Conservation (phyloP, 306 rosid genomes). For the Castanopsis chinensis region DNA sequence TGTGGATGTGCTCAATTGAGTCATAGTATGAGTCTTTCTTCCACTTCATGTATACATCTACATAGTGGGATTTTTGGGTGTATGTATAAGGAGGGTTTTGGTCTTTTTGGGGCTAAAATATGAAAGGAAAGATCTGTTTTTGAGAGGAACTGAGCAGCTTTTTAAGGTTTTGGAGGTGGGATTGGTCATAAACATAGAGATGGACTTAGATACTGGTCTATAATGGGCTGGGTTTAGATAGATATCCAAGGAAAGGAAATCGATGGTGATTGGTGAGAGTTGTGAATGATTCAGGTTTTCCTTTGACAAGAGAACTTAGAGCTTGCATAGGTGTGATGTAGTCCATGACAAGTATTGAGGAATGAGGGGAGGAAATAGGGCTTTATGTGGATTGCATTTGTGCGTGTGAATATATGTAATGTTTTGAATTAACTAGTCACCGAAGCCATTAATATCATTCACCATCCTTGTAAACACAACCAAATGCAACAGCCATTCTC, state of each 20-base stretch:
- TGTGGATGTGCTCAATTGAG: constrained; percentile 64
- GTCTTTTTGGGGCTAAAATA: background rate
- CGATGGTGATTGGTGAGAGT: too few relatives aligned
- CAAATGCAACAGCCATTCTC: too few relatives aligned
- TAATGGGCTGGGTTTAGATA: background rate
- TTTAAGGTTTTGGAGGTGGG: constrained; percentile 31
- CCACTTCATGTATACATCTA: constrained; percentile 89
- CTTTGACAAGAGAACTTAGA: too few relatives aligned
- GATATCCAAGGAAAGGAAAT: background rate
- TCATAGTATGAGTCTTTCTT: constrained; percentile 76
- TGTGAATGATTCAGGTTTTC: too few relatives aligned
- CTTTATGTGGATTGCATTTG: too few relatives aligned
- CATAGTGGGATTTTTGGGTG: constrained; percentile 49
- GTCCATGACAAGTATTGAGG: too few relatives aligned
- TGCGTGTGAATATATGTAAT: too few relatives aligned
- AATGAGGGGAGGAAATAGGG: too few relatives aligned
- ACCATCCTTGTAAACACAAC: too few relatives aligned
- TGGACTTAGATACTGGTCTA: background rate
- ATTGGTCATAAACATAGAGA: constrained; percentile 40
- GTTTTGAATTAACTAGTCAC: too few relatives aligned
- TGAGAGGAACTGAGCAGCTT: constrained; percentile 21
- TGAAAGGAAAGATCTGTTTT: constrained; percentile 19
- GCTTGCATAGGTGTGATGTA: too few relatives aligned
- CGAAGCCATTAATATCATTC: too few relatives aligned
- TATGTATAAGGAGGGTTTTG: constrained; percentile 30